phyloP scores from a whole-genome alignment of 2,329 filamentous ascomycete genomes.

The Calycina marina region DNA sequence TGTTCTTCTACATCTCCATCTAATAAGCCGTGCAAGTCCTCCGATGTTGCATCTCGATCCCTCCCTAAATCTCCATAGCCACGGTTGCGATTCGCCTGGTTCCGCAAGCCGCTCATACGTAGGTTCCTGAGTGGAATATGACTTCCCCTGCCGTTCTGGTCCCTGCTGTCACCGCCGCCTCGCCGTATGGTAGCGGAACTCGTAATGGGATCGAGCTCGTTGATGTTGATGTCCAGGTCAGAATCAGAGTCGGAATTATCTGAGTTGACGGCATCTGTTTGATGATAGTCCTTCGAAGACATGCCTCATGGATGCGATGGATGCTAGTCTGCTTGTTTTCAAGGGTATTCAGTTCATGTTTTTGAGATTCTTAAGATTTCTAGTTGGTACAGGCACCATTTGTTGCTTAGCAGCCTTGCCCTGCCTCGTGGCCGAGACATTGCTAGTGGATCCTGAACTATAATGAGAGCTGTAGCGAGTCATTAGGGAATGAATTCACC shows the following conservation, averaged over 20 bases:
- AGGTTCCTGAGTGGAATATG: conserved; percentile 57
- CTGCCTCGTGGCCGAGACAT: no score
- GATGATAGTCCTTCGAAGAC: conserved; percentile 22
- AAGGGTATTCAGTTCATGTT: no score
- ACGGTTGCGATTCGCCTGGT: conserved; percentile 33
- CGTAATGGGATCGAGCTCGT: conserved; percentile 57
- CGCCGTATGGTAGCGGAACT: conserved; percentile 15
- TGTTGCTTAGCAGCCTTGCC: no score
- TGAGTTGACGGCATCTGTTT: conserved; percentile 38
- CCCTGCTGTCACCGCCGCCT: conserved; percentile 17
- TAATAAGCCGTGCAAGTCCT: conserved; percentile 54
- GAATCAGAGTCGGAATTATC: conserved; percentile 59
- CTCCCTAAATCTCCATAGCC: conserved; percentile 47
- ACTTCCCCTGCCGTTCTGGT: conserved; percentile 15
- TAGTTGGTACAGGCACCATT: no score
- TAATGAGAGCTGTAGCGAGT: no score
- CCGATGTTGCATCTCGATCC: conserved; percentile 40
- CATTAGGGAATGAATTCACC: no score
- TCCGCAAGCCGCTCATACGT: conserved; percentile 50
- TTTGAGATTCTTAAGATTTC: no score
- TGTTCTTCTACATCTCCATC: conserved; percentile 45
- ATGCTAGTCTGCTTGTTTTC: neutral
- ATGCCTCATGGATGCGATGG: conserved; percentile 24
- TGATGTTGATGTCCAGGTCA: conserved; percentile 59
- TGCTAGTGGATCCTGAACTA: no score